Percentiles rank a stretch among this genome's conserved stretches.
Evolutionary conservation across 495 filamentous ascomycete genomes (phyloP).

Genomic region (Margaritispora aquatica): DNA sequence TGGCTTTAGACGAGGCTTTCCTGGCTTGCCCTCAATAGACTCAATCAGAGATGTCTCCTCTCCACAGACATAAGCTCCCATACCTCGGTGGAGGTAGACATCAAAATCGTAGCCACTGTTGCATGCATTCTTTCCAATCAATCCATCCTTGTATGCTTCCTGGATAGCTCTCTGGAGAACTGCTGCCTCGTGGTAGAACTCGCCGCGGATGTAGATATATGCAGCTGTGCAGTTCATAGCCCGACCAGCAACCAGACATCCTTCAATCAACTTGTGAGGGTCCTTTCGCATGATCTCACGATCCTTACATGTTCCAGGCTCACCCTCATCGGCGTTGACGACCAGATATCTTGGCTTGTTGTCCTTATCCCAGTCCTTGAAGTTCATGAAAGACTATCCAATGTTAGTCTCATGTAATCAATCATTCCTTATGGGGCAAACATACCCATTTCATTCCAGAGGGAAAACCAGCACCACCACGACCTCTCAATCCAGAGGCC

Average conservation of each 20-base stretch:
- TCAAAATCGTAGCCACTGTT: constrained; percentile 97
- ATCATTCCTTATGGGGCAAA: neutral
- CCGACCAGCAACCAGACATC: constrained; percentile 91
- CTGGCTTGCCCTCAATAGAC: constrained; percentile 95
- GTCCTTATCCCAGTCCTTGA: constrained; percentile 99
- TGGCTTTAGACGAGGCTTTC: constrained; percentile 96
- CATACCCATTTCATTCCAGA: constrained; percentile 98
- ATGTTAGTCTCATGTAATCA: constrained; percentile 2
- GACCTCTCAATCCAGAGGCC: constrained; percentile 87
- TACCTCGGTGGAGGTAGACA: constrained; percentile 92
- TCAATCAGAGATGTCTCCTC: constrained; percentile 98
- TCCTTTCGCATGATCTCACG: constrained; percentile 99
- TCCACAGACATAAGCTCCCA: constrained; percentile 95
- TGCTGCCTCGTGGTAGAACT: constrained; percentile 96
- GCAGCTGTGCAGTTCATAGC: constrained; percentile 97
- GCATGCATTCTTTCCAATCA: constrained; percentile 97
- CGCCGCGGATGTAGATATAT: constrained; percentile 99
- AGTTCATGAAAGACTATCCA: constrained; percentile 95
- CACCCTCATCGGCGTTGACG: constrained; percentile 97
- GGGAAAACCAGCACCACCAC: constrained; percentile 96
- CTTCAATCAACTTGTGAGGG: constrained; percentile 96
- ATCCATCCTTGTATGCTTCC: constrained; percentile 87
- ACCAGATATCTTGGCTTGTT: constrained; percentile 92
- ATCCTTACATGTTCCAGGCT: constrained; percentile 98
- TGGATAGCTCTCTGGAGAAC: constrained; percentile 92